Conservation (phyloP, 768 basidiomycete species). For the Serendipita sp. region DNA sequence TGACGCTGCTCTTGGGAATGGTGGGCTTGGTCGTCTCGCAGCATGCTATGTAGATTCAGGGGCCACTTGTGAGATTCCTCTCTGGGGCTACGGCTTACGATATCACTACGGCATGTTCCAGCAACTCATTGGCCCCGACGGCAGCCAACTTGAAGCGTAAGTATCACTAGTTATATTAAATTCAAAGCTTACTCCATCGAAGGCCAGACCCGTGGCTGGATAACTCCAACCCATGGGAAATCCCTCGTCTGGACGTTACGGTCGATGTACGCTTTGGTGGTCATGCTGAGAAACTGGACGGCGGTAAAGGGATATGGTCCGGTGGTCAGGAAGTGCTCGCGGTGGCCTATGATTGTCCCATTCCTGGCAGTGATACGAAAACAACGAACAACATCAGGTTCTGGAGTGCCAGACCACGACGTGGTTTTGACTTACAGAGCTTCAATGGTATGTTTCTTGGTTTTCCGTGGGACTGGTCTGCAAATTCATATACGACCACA, state of each 20-base stretch:
- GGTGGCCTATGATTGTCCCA: constrained; percentile 87
- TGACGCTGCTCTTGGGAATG: constrained; percentile 90
- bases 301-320: constrained; percentile 52
- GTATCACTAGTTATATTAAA: not conserved
- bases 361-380: constrained; percentile 66
- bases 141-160: constrained; percentile 59
- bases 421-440: constrained; percentile 83
- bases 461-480: not conserved
- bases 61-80: constrained; percentile 75
- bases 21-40: constrained; percentile 87
- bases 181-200: not conserved
- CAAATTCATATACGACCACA: constrained; percentile 16
- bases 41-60: constrained; percentile 96
- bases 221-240: constrained; percentile 76
- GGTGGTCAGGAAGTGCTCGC: constrained; percentile 92
- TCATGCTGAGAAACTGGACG: constrained; percentile 46
- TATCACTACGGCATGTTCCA: constrained; percentile 97
- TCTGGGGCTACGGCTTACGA: constrained; percentile 89
- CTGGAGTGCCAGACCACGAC: constrained; percentile 50
- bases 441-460: constrained; percentile 59
- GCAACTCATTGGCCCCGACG: constrained; percentile 71
- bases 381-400: constrained; percentile 75
- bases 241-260: constrained; percentile 68
- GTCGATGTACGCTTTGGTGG: constrained; percentile 88
- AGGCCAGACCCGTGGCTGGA: constrained; percentile 85